Conservation (phyloP, 768 basidiomycete genomes). For the Calocera viscosa region DNA sequence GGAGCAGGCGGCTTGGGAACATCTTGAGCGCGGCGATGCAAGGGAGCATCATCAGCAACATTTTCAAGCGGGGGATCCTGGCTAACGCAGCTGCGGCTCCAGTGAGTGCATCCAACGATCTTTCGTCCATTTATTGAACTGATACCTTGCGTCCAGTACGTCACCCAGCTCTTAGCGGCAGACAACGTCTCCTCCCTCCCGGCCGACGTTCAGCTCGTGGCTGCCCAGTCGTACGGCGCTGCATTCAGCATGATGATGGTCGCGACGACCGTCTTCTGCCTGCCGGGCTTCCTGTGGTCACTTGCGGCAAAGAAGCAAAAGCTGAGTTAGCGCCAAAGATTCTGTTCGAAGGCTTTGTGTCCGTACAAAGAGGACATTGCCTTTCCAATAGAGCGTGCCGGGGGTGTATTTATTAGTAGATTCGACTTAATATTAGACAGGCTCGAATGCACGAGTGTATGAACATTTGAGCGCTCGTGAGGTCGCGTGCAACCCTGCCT, state of each 20-base stretch:
- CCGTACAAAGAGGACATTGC: too few relatives aligned
- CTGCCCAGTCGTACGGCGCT: not conserved
- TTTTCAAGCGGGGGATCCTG: not conserved
- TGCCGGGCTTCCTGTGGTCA: not conserved
- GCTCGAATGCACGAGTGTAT: too few relatives aligned
- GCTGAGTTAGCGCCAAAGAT: not conserved
- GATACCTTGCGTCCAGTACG: not conserved
- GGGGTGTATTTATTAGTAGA: too few relatives aligned
- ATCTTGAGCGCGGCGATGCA: conserved; percentile 1
- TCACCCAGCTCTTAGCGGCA: not conserved
- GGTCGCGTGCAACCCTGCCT: too few relatives aligned
- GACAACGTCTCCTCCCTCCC: not conserved
- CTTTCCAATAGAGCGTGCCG: too few relatives aligned
- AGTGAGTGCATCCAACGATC: not conserved
- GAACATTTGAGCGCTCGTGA: too few relatives aligned
- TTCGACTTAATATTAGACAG: too few relatives aligned
- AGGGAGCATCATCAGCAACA: conserved; percentile 1
- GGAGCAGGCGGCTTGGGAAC: not conserved
- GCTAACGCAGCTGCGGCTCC: not conserved
- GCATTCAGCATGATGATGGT: conserved; percentile 3
- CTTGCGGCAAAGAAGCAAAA: not conserved
- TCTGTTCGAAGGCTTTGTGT: too few relatives aligned
- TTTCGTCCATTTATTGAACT: not conserved
- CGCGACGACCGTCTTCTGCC: not conserved
- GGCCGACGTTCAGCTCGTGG: not conserved